A percentile compares a stretch with the other conserved stretches of the same genome.
Evolutionary conservation across 805 yeast genomes (phyloP).

Genomic region (Lachancea waltii): DNA sequence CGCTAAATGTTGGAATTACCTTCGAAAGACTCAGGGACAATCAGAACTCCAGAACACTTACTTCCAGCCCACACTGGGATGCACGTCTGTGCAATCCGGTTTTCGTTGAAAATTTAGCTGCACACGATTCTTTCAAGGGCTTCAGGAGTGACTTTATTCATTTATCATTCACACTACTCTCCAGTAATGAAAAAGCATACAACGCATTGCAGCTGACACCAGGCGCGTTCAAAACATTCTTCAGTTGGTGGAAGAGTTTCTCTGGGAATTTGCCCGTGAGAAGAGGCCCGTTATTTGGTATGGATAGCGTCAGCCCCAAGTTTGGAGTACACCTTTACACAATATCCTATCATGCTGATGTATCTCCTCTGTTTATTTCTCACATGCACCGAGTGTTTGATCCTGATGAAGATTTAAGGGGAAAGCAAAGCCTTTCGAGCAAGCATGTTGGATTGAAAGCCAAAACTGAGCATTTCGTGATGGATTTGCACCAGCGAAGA

Average conservation of each 20-base stretch:
- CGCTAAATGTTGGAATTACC: constrained; percentile 50
- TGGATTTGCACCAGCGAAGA: constrained; percentile 64
- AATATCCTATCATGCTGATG: constrained; percentile 68
- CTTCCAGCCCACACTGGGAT: constrained; percentile 55
- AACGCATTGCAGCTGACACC: constrained; percentile 80
- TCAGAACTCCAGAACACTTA: constrained; percentile 36
- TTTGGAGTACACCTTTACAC: constrained; percentile 71
- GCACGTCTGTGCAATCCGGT: constrained; percentile 52
- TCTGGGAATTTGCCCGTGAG: constrained; percentile 78
- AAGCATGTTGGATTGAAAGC: constrained; percentile 69
- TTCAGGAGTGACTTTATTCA: constrained; percentile 82
- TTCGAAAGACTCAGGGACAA: constrained; percentile 41
- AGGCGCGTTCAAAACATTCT: constrained; percentile 56
- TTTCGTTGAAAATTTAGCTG: constrained; percentile 37
- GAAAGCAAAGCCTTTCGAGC: constrained; percentile 21
- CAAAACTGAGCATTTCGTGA: constrained; percentile 44
- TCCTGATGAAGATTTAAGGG: constrained; percentile 17
- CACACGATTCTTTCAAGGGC: constrained; percentile 74
- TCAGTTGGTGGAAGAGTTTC: constrained; percentile 81
- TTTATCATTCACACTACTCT: constrained; percentile 51
- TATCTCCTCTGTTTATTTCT: constrained; percentile 67
- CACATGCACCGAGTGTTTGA: constrained; percentile 54
- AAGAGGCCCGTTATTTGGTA: constrained; percentile 64
- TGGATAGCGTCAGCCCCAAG: constrained; percentile 48
- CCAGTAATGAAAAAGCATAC: constrained; percentile 39